Evolutionary conservation across 2,329 filamentous ascomycete genomes (phyloP).

Genomic region (Fusarium siculi): DNA sequence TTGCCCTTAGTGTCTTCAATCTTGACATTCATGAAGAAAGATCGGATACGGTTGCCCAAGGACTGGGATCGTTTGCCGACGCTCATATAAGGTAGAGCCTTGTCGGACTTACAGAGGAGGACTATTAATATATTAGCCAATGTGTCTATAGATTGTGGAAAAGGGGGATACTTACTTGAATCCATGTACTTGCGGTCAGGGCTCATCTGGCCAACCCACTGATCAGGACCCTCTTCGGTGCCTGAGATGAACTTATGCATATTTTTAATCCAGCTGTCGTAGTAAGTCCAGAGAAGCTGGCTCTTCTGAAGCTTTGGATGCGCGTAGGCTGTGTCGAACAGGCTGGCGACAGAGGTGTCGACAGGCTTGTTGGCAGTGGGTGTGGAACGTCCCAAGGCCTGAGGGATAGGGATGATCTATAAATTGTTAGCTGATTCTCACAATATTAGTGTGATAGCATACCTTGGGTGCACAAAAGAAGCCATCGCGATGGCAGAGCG

Average conservation of each 20-base stretch:
- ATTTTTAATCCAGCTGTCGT: constrained; percentile 57
- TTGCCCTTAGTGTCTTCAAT: constrained; percentile 52
- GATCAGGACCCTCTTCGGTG: constrained; percentile 57
- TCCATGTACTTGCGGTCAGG: constrained; percentile 50
- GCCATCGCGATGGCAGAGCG: constrained; percentile 57
- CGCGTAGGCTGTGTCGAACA: constrained; percentile 63
- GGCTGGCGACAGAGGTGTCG: constrained; percentile 58
- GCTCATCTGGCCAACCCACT: constrained; percentile 59
- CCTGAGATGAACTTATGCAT: constrained; percentile 58
- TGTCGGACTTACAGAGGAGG: constrained; percentile 57
- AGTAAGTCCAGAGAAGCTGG: constrained; percentile 56
- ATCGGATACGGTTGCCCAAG: constrained; percentile 50
- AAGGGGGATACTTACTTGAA: constrained; percentile 41
- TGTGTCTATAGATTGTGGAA: neutral
- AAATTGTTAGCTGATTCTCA: neutral
- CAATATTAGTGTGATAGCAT: fast-evolving
- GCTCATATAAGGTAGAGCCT: constrained; percentile 57
- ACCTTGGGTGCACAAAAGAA: constrained; percentile 60
- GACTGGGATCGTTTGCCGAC: constrained; percentile 48
- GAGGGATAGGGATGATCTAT: constrained; percentile 44
- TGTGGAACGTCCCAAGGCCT: constrained; percentile 5
- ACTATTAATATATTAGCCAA: constrained; percentile 43
- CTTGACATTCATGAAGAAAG: constrained; percentile 52
- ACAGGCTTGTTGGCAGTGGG: constrained; percentile 54
- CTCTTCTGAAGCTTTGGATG: constrained; percentile 58